Evolutionary conservation across 345 rosid genomes (phyloP).

Genomic region (Angophora floribunda): DNA sequence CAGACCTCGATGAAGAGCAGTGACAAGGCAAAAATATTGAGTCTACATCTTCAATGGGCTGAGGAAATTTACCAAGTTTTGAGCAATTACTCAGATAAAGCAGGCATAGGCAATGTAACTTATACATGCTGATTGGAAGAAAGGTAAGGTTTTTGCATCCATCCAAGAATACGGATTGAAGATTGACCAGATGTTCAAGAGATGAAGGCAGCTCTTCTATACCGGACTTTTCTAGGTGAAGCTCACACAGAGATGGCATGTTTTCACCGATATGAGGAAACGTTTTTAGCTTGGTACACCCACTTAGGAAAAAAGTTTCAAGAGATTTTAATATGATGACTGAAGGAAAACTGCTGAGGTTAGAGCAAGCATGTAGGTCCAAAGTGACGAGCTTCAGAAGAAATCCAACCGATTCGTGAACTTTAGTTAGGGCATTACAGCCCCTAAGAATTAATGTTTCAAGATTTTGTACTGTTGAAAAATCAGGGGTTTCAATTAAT

Average conservation of each 20-base stretch:
- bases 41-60: accelerated
- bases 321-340: neutral
- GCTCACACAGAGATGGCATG: neutral
- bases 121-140: neutral
- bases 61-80: neutral
- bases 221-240: neutral
- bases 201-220: neutral
- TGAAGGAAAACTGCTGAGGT: neutral
- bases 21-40: accelerated
- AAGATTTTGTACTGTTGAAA: neutral
- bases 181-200: neutral
- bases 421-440: neutral
- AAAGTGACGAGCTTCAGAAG: neutral
- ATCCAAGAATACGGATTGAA: accelerated
- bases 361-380: neutral
- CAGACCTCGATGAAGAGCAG: accelerated
- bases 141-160: neutral
- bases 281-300: neutral
- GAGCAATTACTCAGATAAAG: neutral
- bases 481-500: neutral
- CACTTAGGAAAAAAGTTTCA: neutral
- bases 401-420: neutral
- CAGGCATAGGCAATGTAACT: accelerated
- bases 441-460: neutral
- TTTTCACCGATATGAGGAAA: neutral